Evolutionary conservation across 176 grass and related monocot genomes (phyloP).

Genomic region (Ampelocalamus luodianensis): DNA sequence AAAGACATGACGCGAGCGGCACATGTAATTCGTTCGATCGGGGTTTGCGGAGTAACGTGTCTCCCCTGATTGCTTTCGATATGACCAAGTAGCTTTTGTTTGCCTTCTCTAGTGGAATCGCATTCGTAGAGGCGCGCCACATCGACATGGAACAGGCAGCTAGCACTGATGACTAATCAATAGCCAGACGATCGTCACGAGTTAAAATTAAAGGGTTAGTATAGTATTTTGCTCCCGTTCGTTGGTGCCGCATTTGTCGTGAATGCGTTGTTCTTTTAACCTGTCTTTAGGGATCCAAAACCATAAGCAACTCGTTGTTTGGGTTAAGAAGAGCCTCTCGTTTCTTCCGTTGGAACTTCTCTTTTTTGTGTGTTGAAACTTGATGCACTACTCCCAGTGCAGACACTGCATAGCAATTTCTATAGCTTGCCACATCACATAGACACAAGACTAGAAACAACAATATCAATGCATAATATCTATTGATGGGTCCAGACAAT

Average conservation of each 20-base stretch:
- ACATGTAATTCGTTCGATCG: constrained; percentile 11
- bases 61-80: not conserved
- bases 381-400: no score
- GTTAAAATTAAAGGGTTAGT: not conserved
- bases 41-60: not conserved
- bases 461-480: no score
- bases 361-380: no score
- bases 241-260: not conserved
- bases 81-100: not conserved
- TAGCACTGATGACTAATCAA: not conserved
- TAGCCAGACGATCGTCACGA: not conserved
- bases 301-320: not conserved
- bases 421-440: no score
- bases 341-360: not conserved
- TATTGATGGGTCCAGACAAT: no score
- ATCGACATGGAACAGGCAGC: not conserved
- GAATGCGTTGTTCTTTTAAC: no score
- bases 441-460: no score
- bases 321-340: not conserved
- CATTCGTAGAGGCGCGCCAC: not conserved
- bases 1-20: constrained; percentile 4
- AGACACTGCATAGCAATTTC: no score
- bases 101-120: not conserved
- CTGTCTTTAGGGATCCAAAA: not conserved
- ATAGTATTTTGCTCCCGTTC: not conserved